Conservation (phyloP, 371 early-diverging fungal genomes). For the Mitosporidium daphniae region DNA sequence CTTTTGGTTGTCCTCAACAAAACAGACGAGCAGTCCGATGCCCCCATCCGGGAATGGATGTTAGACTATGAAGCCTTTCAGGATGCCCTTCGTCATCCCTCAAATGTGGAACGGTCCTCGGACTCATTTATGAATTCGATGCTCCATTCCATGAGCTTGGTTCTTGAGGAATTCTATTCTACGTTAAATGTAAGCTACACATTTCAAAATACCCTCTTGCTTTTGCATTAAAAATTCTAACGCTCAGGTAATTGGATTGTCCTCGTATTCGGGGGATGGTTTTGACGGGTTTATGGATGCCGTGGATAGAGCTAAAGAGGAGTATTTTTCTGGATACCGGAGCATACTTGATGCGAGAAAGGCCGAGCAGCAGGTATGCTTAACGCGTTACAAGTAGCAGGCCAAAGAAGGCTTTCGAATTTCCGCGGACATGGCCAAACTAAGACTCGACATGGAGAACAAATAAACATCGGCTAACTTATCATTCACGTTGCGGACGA, state of each 20-base stretch:
- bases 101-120: slow-evolving; percentile 9
- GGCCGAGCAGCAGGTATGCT: too few species aligned
- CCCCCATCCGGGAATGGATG: slow-evolving; percentile 77
- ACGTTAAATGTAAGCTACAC: slow-evolving; percentile 17
- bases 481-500: too few species aligned
- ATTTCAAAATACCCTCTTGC: neutral
- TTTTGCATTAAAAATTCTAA: neutral
- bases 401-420: too few species aligned
- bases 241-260: slow-evolving; percentile 23
- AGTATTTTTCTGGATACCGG: too few species aligned
- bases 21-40: slow-evolving; percentile 50
- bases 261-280: slow-evolving; percentile 68
- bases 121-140: slow-evolving; percentile 44
- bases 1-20: slow-evolving; percentile 88
- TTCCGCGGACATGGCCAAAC: too few species aligned
- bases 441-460: too few species aligned
- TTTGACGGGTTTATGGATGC: slow-evolving; percentile 55
- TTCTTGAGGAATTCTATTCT: slow-evolving; percentile 89
- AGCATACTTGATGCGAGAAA: too few species aligned
- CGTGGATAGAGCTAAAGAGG: slow-evolving; percentile 33
- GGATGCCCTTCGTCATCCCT: slow-evolving; percentile 21
- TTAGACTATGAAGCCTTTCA: slow-evolving; percentile 74
- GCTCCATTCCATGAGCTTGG: slow-evolving; percentile 66
- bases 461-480: too few species aligned
- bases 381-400: too few species aligned